Base-by-base conservation (phyloP, 2,329 filamentous ascomycete species). In the Aspergillus sp. region DNA sequence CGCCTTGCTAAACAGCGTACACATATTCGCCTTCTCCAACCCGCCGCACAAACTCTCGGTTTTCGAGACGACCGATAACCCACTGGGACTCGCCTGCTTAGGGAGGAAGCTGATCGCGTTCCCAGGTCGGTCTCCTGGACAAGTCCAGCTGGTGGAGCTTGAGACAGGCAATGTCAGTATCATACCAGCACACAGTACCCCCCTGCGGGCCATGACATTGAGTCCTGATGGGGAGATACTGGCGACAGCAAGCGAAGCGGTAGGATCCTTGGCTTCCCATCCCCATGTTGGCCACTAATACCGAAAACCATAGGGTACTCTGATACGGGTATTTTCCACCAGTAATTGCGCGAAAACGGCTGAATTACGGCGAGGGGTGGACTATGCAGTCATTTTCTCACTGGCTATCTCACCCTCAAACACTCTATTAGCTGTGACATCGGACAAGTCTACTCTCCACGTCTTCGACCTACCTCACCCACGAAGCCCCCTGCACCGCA, bases 391-490 rank as follows among this genome's bases (percentile, higher is more conserved):
- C 33, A 82, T 96, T 44, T 94, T 84, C 61, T 89, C 84, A 2
- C 69, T 98, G 8, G 80, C 82, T 8, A 91, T 98, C 57, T 93
- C 84, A 13, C 88, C 88, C 1, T 79, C 79, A 1, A 83, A 82
- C 32, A 75, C 72, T 26, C 73, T 86, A 52, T 71, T 96, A 8
- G 91, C 91, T 15, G 89, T 86, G 40, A 96, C 89, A 1, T 95
- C 88, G 1, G 91, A 98, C 67, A 98, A 96, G 62, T 88, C 85
- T 4, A 98, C 88, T 1, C 69, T 98, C 8, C 91, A 98, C 60
- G 74, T 98, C 24, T 98, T 95, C 53, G 86, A 96, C 51, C 71
- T 95, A 1, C 80, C 81, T 30, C 55, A 60, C 32, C 60, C 61
- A 22, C 49, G 43, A 19, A 55, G 53, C 20, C 37, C 47, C 22